These are phyloP conservation scores for Arthrobotrys sinensis DNA, from an alignment of 2,329 filamentous ascomycete species.

Conservation along the genomic window DNA sequence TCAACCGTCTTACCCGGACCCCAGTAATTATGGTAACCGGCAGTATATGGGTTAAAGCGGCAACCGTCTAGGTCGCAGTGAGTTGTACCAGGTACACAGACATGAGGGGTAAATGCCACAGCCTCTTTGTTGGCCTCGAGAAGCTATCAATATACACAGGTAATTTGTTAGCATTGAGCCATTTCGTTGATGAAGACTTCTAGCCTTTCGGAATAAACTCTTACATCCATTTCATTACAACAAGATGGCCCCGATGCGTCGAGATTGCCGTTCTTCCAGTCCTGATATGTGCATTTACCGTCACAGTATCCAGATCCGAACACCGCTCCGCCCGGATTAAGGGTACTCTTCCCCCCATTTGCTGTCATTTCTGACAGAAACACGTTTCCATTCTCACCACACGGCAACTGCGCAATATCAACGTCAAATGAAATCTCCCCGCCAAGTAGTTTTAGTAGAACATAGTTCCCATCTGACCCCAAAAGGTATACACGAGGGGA, in stretches of 20 bases:
- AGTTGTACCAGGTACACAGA: constrained; percentile 55
- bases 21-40: constrained; percentile 60
- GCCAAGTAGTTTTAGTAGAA: constrained; percentile 69
- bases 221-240: constrained; percentile 73
- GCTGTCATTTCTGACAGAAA: constrained; percentile 68
- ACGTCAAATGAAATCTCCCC: constrained; percentile 70
- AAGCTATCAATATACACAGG: constrained; percentile 40
- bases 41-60: constrained; percentile 61
- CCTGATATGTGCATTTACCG: constrained; percentile 67
- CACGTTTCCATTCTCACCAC: constrained; percentile 68
- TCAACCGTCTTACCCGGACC: constrained; percentile 61
- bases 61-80: constrained; percentile 50
- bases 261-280: constrained; percentile 67
- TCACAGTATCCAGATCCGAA: constrained; percentile 71
- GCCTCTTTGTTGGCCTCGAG: constrained; percentile 62
- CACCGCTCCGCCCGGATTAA: constrained; percentile 69
- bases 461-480: constrained; percentile 67
- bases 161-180: background rate
- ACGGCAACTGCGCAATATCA: constrained; percentile 68
- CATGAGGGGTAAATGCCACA: constrained; percentile 62
- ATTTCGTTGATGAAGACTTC: background rate
- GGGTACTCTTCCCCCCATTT: constrained; percentile 63
- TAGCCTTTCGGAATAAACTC: background rate
- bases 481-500: constrained; percentile 70
- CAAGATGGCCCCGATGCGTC: constrained; percentile 67